Base-by-base conservation (phyloP, 2,329 filamentous ascomycete genomes). In the Penicillium sp. region DNA sequence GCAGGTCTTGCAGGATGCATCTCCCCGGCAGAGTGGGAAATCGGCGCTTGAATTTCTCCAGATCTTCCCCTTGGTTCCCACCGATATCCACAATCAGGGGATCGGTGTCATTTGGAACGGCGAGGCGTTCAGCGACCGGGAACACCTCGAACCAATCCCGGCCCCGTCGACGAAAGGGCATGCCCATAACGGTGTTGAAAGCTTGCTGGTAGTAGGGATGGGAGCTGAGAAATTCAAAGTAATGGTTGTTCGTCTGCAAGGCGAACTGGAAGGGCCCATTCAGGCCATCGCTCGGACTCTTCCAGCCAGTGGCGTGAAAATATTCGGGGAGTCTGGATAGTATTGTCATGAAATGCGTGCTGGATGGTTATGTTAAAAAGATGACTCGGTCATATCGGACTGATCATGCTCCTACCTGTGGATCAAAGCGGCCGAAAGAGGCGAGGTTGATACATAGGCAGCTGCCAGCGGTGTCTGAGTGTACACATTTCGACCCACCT, bases 121-220 rank as follows among this genome's bases (percentile, higher is more conserved):
- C 27, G 15, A 40, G 8, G 11, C 23, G 38, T 21, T 43, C 23
- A 14, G 33, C 38, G 42, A 47, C 40, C 18, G 32, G 42, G 28
- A 40, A 43, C 20, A 50, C 17, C 8, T 48, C 35, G 14, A 47
- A 46, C 35, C 39, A 37, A 13, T 44, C 29, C 11, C 37, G 21
- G 3, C 38, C 43, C 2, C 17, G 20, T 21, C 45, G 37, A 7
- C 41, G 49, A 32, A 40, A 41, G 4, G 46, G 23, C 33, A 43
- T 35, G 10, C 32, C 16, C 45, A 46, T 51, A n/a, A 48, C 46
- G 0, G 41, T 48, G 25, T 45, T 39, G 39, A 49, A 52, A 7
- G 47, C 49, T 13, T 41, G 36, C 4, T 30, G 14, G 31, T 48
- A 48, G 13, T 46, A 48, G 4, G 36, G 21, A 9, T 29, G 28